A percentile compares a stretch with the other conserved stretches of the same genome.
Evolutionary conservation across 768 basidiomycete genomes (phyloP).

Genomic region (Naganishia randhawae): DNA sequence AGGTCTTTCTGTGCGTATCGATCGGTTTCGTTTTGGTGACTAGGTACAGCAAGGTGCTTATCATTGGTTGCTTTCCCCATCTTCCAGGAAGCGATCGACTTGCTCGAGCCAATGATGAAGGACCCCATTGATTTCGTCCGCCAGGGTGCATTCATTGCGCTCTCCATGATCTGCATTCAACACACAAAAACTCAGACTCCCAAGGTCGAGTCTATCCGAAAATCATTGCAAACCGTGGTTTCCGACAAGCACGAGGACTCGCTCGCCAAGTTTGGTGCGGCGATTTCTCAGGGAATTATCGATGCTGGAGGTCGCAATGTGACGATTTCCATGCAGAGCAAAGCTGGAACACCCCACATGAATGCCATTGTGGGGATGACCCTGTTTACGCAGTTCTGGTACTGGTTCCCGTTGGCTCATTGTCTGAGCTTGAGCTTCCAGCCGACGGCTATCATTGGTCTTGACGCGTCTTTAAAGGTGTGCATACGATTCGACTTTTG

Average conservation of each 20-base stretch:
- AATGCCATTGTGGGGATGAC: slow-evolving; percentile 97
- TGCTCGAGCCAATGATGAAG: slow-evolving; percentile 96
- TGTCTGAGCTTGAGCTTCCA: slow-evolving; percentile 88
- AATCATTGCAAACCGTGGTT: slow-evolving; percentile 83
- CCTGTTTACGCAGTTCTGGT: slow-evolving; percentile 99
- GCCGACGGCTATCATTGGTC: slow-evolving; percentile 89
- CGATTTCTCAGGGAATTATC: slow-evolving; percentile 91
- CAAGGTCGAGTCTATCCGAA: slow-evolving; percentile 71
- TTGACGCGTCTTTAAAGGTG: slow-evolving; percentile 81
- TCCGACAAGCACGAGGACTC: slow-evolving; percentile 97
- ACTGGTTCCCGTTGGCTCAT: slow-evolving; percentile 97
- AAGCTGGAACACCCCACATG: slow-evolving; percentile 87
- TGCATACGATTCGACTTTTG: slow-evolving; percentile 30
- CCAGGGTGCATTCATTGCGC: slow-evolving; percentile 90
- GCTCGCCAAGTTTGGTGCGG: slow-evolving; percentile 96
- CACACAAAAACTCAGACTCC: slow-evolving; percentile 87
- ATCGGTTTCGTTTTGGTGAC: neutral
- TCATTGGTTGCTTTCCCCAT: slow-evolving; percentile 8
- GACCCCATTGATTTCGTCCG: slow-evolving; percentile 98
- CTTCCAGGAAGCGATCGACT: slow-evolving; percentile 82
- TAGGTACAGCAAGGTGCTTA: neutral
- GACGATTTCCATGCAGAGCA: slow-evolving; percentile 87
- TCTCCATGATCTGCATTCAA: slow-evolving; percentile 95
- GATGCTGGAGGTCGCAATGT: slow-evolving; percentile 96
- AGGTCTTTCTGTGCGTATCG: slow-evolving; percentile 69